Conservation (phyloP, 495 filamentous ascomycete genomes). For the Patellaria atrata region DNA sequence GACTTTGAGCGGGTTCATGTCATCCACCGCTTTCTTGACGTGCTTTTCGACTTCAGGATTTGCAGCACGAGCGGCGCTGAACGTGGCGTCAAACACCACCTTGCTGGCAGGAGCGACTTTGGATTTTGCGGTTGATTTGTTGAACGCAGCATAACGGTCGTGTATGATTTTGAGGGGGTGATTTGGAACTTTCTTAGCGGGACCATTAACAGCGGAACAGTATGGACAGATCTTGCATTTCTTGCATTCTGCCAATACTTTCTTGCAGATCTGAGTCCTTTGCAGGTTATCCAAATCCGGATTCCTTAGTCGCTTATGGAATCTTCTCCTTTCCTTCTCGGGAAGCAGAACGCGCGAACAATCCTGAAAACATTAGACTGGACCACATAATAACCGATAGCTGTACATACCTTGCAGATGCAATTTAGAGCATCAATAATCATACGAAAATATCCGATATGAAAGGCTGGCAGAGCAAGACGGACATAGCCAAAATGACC, state of each 20-base stretch:
- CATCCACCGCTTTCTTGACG: conserved; percentile 79
- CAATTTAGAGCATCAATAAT: conserved; percentile 78
- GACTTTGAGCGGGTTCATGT: conserved; percentile 78
- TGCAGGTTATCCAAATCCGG: conserved; percentile 78
- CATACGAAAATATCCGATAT: conserved; percentile 88
- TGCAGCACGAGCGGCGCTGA: conserved; percentile 55
- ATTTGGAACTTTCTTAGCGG: conserved; percentile 67
- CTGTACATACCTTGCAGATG: conserved; percentile 60
- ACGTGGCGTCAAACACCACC: conserved; percentile 68
- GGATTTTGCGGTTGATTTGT: conserved; percentile 66
- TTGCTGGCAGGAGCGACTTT: conserved; percentile 71
- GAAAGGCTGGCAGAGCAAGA: conserved; percentile 80
- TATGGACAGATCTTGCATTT: conserved; percentile 65
- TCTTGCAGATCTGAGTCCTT: conserved; percentile 64
- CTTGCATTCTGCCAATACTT: conserved; percentile 71
- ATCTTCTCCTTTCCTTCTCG: conserved; percentile 56
- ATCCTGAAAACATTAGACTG: conserved; percentile 29
- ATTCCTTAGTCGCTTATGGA: conserved; percentile 60
- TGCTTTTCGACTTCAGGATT: conserved; percentile 81
- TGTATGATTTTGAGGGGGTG: conserved; percentile 82
- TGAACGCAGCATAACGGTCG: conserved; percentile 77
- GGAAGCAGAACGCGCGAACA: conserved; percentile 65
- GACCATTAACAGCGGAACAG: conserved; percentile 69
- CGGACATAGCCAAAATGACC: conserved; percentile 91
- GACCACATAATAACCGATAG: neutral